Conservation (phyloP, 2,329 filamentous ascomycete genomes). For the Diaporthe citri region DNA sequence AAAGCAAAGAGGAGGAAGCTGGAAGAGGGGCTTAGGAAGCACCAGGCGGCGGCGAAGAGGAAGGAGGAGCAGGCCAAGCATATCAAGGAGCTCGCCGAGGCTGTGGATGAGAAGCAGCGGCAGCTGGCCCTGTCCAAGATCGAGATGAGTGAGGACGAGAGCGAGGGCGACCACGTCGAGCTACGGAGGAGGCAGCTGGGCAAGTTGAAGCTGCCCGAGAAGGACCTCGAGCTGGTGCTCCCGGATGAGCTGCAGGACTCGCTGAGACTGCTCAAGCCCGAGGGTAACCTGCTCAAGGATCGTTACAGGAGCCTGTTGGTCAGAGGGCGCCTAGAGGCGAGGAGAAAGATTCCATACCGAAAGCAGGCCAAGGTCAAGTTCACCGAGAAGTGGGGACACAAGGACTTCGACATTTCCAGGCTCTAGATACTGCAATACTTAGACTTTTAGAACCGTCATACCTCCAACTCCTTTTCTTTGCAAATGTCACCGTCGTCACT, state of each 20-base stretch:
- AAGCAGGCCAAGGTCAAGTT: conserved; percentile 85
- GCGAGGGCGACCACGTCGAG: conserved; percentile 71
- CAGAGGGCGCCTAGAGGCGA: conserved; percentile 87
- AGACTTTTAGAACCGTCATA: neutral
- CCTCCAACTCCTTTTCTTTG: neutral
- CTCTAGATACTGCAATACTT: conserved; percentile 25
- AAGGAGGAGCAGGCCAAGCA: conserved; percentile 78
- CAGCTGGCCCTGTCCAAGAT: conserved; percentile 57
- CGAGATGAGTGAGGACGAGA: conserved; percentile 62
- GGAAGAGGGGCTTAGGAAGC: conserved; percentile 80
- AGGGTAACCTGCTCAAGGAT: conserved; percentile 95
- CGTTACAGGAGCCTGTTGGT: conserved; percentile 90
- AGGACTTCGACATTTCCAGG: conserved; percentile 79
- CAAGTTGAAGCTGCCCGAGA: conserved; percentile 80
- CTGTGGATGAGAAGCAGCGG: conserved; percentile 70
- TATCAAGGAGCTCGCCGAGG: conserved; percentile 78
- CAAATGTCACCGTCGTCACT: neutral
- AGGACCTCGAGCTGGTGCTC: conserved; percentile 83
- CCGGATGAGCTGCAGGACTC: conserved; percentile 87
- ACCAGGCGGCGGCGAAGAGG: conserved; percentile 80
- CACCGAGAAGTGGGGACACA: conserved; percentile 98
- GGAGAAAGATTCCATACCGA: conserved; percentile 81
- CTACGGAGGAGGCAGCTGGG: conserved; percentile 81
- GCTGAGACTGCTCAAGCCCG: conserved; percentile 85
- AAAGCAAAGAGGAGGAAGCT: conserved; percentile 90